A percentile compares a stretch with the other conserved stretches of the same genome.
Conservation (phyloP, 805 yeast genomes). For the Zygosaccharomyces rouxii region DNA sequence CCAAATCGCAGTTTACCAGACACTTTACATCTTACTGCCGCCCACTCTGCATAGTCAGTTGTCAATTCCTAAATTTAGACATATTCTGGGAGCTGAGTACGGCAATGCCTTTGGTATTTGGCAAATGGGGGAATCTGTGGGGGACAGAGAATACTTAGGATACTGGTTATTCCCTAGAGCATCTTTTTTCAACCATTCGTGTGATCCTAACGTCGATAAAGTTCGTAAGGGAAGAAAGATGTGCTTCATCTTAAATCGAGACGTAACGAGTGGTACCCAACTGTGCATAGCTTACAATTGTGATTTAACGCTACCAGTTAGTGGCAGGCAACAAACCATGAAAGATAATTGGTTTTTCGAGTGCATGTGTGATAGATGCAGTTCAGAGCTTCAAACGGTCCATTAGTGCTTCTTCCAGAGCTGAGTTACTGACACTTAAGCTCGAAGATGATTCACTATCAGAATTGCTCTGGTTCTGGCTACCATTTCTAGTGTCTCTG, state of each 20-base stretch:
- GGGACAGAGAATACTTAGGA: conserved; percentile 53
- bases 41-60: conserved; percentile 35
- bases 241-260: conserved; percentile 40
- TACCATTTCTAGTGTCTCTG: neutral
- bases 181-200: conserved; percentile 65
- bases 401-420: conserved; percentile 40
- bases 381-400: conserved; percentile 32
- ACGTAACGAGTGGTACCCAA: conserved; percentile 44
- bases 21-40: conserved; percentile 41
- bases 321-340: conserved; percentile 41
- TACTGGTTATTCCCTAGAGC: conserved; percentile 58
- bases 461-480: conserved; percentile 8
- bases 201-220: conserved; percentile 52
- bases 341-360: conserved; percentile 55
- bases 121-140: conserved; percentile 43
- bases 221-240: conserved; percentile 36
- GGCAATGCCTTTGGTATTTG: conserved; percentile 70
- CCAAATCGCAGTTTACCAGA: conserved; percentile 46
- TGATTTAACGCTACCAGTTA: conserved; percentile 38
- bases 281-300: conserved; percentile 62
- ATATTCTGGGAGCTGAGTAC: conserved; percentile 53
- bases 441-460: conserved; percentile 37
- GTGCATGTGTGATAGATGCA: conserved; percentile 51
- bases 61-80: conserved; percentile 40
- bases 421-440: conserved; percentile 39